Conservation (phyloP, 179 eudicot species). For the Silene vulgaris region DNA sequence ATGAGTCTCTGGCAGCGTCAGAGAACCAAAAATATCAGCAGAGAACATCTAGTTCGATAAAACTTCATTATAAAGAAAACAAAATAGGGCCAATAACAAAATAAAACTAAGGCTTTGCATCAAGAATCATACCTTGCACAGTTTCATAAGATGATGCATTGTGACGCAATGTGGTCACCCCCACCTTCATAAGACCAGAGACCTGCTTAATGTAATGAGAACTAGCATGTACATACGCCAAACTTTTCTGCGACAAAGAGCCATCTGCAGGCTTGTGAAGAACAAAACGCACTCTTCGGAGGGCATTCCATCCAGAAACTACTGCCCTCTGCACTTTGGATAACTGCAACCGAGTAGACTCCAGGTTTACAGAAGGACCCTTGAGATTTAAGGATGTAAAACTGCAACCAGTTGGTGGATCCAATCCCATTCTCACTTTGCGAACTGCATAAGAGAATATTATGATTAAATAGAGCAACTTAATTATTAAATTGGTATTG, state of each 20-base stretch:
- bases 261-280: conserved; percentile 57
- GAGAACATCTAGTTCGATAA: not conserved
- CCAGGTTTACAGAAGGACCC: conserved; percentile 57
- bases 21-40: conserved; percentile 8
- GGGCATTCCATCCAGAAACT: conserved; percentile 71
- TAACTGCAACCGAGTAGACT: conserved; percentile 45
- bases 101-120: not conserved
- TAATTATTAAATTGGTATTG: no score
- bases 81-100: not conserved
- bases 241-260: conserved; percentile 66
- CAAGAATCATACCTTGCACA: conserved; percentile 57
- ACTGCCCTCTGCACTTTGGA: conserved; percentile 54
- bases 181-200: conserved; percentile 77
- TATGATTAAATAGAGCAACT: not conserved
- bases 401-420: conserved; percentile 89
- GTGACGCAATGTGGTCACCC: conserved; percentile 69
- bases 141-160: conserved; percentile 71
- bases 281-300: conserved; percentile 56
- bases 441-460: conserved; percentile 58
- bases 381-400: conserved; percentile 51
- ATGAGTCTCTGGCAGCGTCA: conserved; percentile 57
- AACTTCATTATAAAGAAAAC: not conserved
- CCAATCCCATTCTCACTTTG: conserved; percentile 87
- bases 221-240: conserved; percentile 89
- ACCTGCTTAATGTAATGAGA: conserved; percentile 81